These are phyloP conservation scores for Torulaspora quercuum DNA, from an alignment of 805 yeast species.

Conservation along the genomic window DNA sequence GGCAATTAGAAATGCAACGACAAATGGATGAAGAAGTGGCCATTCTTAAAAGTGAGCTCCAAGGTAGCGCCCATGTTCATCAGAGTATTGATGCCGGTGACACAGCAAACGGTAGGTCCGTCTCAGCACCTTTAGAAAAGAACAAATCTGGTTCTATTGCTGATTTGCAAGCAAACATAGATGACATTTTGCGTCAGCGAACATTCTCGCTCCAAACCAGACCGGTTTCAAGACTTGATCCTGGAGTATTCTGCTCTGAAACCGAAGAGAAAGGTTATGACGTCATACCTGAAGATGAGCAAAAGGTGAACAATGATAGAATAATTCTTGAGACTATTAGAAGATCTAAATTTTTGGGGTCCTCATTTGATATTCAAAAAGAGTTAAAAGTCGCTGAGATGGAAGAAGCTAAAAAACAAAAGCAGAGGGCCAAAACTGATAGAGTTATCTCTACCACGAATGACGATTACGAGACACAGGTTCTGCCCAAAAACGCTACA, in stretches of 20 bases:
- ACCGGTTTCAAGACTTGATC: constrained; percentile 45
- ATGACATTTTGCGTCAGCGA: constrained; percentile 35
- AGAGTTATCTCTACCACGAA: constrained; percentile 17
- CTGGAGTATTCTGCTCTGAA: constrained; percentile 37
- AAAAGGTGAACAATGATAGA: constrained; percentile 30
- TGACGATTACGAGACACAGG: constrained; percentile 20
- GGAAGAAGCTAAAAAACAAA: constrained; percentile 11
- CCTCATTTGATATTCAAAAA: constrained; percentile 38
- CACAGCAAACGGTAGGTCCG: constrained; percentile 34
- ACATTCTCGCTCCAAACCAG: constrained; percentile 40
- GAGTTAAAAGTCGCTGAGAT: constrained; percentile 29
- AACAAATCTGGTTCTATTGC: constrained; percentile 20
- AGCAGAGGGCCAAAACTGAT: constrained; percentile 9
- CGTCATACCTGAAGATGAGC: constrained; percentile 25
- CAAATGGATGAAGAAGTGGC: constrained; percentile 29
- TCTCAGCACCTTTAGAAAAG: constrained; percentile 38
- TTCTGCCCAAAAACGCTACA: constrained; percentile 30
- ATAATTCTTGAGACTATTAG: constrained; percentile 42
- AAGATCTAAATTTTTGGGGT: constrained; percentile 45
- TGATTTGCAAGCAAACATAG: constrained; percentile 29
- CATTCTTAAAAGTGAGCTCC: constrained; percentile 20
- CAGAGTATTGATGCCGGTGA: constrained; percentile 9
- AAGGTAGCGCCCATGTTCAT: constrained; percentile 5
- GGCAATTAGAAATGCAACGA: constrained; percentile 30
- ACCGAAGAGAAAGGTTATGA: constrained; percentile 20